Evolutionary conservation across 495 filamentous ascomycete species (phyloP).

Genomic region (Hyaloscypha bicolor): DNA sequence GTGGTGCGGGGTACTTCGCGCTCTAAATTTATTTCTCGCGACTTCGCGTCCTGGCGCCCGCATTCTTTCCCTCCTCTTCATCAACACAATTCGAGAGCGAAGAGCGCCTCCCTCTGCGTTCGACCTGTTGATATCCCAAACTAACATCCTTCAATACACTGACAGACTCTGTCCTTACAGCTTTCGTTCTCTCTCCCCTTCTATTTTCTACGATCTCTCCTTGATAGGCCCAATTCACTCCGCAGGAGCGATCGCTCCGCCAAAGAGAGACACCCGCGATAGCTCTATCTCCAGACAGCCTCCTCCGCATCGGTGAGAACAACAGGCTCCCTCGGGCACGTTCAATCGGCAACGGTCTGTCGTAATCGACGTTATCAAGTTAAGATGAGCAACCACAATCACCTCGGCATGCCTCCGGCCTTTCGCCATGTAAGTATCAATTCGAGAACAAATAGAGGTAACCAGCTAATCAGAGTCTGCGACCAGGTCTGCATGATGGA

Average conservation of each 20-base stretch:
- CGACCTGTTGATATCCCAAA: not conserved
- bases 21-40: not conserved
- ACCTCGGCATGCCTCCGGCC: not conserved
- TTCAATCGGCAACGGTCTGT: not conserved
- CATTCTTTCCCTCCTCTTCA: not conserved
- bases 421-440: slow-evolving; percentile 12
- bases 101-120: not conserved
- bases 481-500: slow-evolving; percentile 22
- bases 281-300: not conserved
- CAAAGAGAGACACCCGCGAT: not conserved
- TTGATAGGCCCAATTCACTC: too few species aligned
- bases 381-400: not conserved
- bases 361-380: not conserved
- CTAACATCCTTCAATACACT: not conserved
- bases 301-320: not conserved
- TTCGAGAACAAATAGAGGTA: not conserved
- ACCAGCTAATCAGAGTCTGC: not conserved
- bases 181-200: not conserved
- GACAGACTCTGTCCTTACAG: not conserved
- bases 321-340: not conserved
- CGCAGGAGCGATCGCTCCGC: not conserved
- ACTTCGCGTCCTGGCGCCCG: not conserved
- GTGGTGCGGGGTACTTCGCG: not conserved
- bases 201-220: not conserved
- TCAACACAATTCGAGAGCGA: not conserved